Conservation (phyloP, 306 rosid genomes). For the Arachis hypogaea region DNA sequence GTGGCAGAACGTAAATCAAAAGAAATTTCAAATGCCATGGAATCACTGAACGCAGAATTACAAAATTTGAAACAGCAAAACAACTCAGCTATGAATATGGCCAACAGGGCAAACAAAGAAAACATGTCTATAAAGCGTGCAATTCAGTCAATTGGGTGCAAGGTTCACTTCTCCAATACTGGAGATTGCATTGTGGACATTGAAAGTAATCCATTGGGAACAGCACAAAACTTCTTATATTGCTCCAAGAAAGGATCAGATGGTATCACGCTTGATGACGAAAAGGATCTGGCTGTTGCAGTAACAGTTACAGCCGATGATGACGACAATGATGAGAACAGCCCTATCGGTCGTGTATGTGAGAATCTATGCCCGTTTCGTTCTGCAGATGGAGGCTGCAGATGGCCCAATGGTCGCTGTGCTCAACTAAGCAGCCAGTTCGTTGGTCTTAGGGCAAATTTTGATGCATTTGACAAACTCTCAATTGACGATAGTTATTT, state of each 20-base stretch:
- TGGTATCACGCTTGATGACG: constrained; percentile 43
- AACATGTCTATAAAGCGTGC: constrained; percentile 81
- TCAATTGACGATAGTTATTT: constrained; percentile 82
- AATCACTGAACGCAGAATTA: constrained; percentile 68
- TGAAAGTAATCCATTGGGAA: constrained; percentile 56
- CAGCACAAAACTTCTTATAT: constrained; percentile 38
- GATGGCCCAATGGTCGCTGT: constrained; percentile 89
- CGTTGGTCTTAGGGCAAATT: constrained; percentile 89
- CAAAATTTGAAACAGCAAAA: constrained; percentile 63
- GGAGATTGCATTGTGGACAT: constrained; percentile 77
- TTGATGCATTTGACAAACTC: constrained; percentile 86
- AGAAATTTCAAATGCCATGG: constrained; percentile 61
- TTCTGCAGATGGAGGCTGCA: constrained; percentile 75
- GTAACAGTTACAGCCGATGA: constrained; percentile 50
- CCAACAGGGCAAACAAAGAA: constrained; percentile 70
- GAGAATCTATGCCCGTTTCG: constrained; percentile 78
- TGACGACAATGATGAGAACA: constrained; percentile 43
- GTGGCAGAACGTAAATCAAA: constrained; percentile 73
- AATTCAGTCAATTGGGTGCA: constrained; percentile 86
- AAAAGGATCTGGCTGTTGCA: constrained; percentile 57
- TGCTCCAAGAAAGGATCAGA: constrained; percentile 53
- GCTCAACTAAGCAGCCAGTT: constrained; percentile 88
- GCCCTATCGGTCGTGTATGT: constrained; percentile 59
- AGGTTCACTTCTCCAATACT: constrained; percentile 64
- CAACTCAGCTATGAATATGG: constrained; percentile 61